Conservation (phyloP, 371 early-diverging fungal genomes). For the Circinella umbellata region DNA sequence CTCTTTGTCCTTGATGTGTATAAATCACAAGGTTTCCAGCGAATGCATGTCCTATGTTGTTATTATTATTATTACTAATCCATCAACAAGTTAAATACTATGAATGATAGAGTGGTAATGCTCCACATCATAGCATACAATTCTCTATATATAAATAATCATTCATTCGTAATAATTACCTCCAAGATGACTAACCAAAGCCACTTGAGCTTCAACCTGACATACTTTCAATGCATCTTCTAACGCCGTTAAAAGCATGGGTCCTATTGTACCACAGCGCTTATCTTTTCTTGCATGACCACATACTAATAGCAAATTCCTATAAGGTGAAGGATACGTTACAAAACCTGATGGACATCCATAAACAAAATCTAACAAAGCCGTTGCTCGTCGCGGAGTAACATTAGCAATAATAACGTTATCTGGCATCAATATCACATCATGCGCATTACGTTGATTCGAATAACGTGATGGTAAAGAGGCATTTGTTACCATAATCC, state of each 20-base stretch:
- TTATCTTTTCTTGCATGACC: slow-evolving; percentile 45
- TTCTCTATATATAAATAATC: not conserved
- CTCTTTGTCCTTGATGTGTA: slow-evolving; percentile 39
- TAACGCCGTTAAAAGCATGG: slow-evolving; percentile 33
- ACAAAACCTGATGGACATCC: slow-evolving; percentile 34
- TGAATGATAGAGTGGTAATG: no score
- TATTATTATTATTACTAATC: not conserved
- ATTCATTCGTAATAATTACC: slow-evolving; percentile 19
- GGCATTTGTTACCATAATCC: slow-evolving; percentile 36
- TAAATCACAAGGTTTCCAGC: slow-evolving; percentile 48
- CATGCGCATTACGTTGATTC: slow-evolving; percentile 23
- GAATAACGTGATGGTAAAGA: slow-evolving; percentile 33
- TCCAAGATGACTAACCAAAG: slow-evolving; percentile 45
- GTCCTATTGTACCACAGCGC: slow-evolving; percentile 45
- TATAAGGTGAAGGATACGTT: slow-evolving; percentile 28
- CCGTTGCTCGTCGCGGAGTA: slow-evolving; percentile 28
- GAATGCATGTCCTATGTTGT: slow-evolving; percentile 38
- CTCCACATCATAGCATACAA: no score
- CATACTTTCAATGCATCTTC: slow-evolving; percentile 25
- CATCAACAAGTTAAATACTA: no score
- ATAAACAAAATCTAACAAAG: slow-evolving; percentile 38
- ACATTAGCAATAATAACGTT: slow-evolving; percentile 45
- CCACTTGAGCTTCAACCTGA: slow-evolving; percentile 19
- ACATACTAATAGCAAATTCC: slow-evolving; percentile 36
- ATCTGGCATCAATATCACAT: slow-evolving; percentile 41